Conservation (phyloP, 1,284 basidiomycete genomes). For the Waitea zeae region DNA sequence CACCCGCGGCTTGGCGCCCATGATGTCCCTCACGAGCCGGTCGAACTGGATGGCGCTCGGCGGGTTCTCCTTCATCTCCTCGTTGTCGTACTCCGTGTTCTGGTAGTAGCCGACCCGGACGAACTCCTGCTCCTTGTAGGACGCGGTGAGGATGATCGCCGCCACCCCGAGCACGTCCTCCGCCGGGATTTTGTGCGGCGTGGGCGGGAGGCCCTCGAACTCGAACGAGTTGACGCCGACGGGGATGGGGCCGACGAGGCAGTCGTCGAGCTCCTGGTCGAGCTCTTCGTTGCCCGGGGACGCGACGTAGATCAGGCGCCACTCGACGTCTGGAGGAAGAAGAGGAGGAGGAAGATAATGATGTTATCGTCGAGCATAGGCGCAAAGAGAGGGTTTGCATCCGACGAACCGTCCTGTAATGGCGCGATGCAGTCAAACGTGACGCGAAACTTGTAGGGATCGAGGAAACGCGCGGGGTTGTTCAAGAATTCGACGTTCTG, state of each 20-base stretch:
- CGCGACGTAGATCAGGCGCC: slow-evolving; percentile 95
- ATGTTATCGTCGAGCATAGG: no score
- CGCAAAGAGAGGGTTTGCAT: slow-evolving; percentile 1
- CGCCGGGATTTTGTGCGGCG: slow-evolving; percentile 58
- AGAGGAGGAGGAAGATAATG: background rate
- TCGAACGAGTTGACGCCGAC: slow-evolving; percentile 93
- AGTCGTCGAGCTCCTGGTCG: slow-evolving; percentile 93
- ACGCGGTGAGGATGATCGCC: slow-evolving; percentile 81
- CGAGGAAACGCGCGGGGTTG: slow-evolving; percentile 84
- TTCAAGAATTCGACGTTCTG: slow-evolving; percentile 81
- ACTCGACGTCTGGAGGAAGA: slow-evolving; percentile 68
- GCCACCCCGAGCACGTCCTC: slow-evolving; percentile 83
- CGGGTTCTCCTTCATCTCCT: slow-evolving; percentile 68
- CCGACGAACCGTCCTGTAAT: slow-evolving; percentile 64
- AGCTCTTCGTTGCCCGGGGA: slow-evolving; percentile 83
- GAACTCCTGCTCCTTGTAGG: slow-evolving; percentile 90
- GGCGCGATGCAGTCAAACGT: slow-evolving; percentile 96
- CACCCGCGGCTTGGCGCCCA: slow-evolving; percentile 86
- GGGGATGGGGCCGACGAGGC: slow-evolving; percentile 91
- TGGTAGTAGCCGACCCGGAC: slow-evolving; percentile 99
- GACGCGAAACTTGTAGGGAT: slow-evolving; percentile 88
- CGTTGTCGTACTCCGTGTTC: slow-evolving; percentile 94
- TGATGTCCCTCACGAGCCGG: slow-evolving; percentile 71
- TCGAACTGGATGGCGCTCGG: slow-evolving; percentile 62
- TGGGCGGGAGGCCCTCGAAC: slow-evolving; percentile 69